phyloP scores from a whole-genome alignment of 306 rosid genomes.

The Cucumis hystrix region DNA sequence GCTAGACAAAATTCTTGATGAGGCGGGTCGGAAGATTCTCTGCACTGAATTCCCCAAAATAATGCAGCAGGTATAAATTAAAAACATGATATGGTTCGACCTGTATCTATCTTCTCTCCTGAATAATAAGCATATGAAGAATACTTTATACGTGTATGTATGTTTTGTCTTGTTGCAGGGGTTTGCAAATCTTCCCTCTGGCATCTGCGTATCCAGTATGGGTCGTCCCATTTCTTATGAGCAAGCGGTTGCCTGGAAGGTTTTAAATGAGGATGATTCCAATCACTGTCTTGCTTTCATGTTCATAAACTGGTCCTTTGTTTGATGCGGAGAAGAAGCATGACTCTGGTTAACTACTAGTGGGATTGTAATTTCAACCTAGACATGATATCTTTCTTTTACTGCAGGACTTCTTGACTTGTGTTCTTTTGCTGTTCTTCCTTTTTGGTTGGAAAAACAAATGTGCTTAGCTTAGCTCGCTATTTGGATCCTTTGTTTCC shows the following conservation, averaged over 20 bases:
- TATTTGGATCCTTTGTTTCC: not conserved
- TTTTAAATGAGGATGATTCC: conserved; percentile 71
- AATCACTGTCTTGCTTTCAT: conserved; percentile 90
- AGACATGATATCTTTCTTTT: not conserved
- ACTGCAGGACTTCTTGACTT: not conserved
- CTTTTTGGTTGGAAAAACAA: not conserved
- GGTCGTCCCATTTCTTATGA: conserved; percentile 81
- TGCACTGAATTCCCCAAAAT: conserved; percentile 90
- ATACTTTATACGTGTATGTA: not conserved
- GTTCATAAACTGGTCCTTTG: conserved; percentile 94
- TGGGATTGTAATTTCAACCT: conserved; percentile 8
- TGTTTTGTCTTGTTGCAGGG: conserved; percentile 37
- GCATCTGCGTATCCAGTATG: conserved; percentile 84
- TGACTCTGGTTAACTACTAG: not conserved
- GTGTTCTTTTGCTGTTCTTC: not conserved
- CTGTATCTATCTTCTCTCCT: not conserved
- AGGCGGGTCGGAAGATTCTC: conserved; percentile 70
- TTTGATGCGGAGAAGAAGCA: conserved; percentile 19
- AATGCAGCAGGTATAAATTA: conserved; percentile 65
- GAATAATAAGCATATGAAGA: not conserved
- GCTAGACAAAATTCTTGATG: conserved; percentile 92
- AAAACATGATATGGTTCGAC: not conserved
- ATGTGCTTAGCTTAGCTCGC: not conserved
- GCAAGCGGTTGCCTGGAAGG: conserved; percentile 90
- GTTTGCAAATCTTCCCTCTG: conserved; percentile 63